Evolutionary conservation across 129 eudicot species (phyloP).

Genomic region (Centaurea solstitialis): DNA sequence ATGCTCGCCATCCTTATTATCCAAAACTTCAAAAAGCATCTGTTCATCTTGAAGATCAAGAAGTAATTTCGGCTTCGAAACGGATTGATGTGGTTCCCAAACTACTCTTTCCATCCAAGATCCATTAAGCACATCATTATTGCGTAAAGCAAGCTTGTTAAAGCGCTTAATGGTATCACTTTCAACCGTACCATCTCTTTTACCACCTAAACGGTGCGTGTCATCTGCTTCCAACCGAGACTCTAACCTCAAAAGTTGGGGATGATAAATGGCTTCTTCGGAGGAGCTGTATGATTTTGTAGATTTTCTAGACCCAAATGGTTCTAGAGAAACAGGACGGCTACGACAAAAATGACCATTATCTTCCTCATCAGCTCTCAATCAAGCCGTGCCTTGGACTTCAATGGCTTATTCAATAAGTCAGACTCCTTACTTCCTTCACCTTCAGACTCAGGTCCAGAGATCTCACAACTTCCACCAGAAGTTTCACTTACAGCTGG

Average conservation of each 20-base stretch:
- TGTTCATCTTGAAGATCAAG: constrained; percentile 92
- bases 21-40: constrained; percentile 94
- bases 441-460: constrained; percentile 64
- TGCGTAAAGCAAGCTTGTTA: constrained; percentile 68
- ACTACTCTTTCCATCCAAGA: constrained; percentile 86
- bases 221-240: constrained; percentile 49
- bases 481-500: constrained; percentile 45
- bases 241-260: constrained; percentile 84
- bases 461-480: constrained; percentile 70
- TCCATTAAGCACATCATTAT: constrained; percentile 71
- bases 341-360: constrained; percentile 30
- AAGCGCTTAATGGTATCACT: constrained; percentile 62
- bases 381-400: constrained; percentile 17
- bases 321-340: constrained; percentile 49
- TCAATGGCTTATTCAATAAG: constrained; percentile 15
- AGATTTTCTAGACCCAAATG: constrained; percentile 58
- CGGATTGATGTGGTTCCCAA: constrained; percentile 71
- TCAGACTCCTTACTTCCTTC: constrained; percentile 24
- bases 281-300: constrained; percentile 28
- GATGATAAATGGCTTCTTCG: constrained; percentile 55
- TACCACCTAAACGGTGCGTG: constrained; percentile 21
- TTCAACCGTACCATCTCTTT: constrained; percentile 43
- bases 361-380: constrained; percentile 39
- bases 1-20: constrained; percentile 55
- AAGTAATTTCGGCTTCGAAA: constrained; percentile 67